phyloP scores from a whole-genome alignment of 768 basidiomycete species.

The Lactarius psammicola region DNA sequence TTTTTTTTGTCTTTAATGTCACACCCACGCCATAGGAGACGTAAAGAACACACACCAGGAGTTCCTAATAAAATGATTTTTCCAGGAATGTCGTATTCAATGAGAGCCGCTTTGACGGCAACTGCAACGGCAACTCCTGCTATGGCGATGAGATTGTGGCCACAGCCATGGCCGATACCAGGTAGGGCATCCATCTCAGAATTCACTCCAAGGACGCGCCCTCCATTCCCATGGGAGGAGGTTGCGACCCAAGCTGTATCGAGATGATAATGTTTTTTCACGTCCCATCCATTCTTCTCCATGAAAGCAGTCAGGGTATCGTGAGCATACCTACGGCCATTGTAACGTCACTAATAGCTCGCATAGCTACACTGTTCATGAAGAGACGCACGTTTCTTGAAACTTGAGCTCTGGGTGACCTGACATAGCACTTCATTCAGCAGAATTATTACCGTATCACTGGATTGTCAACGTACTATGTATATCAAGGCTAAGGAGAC shows the following conservation, averaged over 20 bases:
- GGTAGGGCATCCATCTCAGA: slow-evolving; percentile 60
- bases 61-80: slow-evolving; percentile 74
- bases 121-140: slow-evolving; percentile 69
- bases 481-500: slow-evolving; percentile 66
- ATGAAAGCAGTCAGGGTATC: slow-evolving; percentile 68
- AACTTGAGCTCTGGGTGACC: slow-evolving; percentile 69
- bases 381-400: slow-evolving; percentile 55
- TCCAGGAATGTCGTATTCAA: slow-evolving; percentile 61
- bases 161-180: slow-evolving; percentile 63
- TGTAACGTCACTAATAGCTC: not conserved
- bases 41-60: slow-evolving; percentile 49
- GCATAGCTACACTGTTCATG: not conserved
- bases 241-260: slow-evolving; percentile 76
- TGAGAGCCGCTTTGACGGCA: slow-evolving; percentile 62
- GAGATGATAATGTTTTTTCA: slow-evolving; percentile 58
- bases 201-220: slow-evolving; percentile 72
- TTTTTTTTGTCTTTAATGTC: slow-evolving; percentile 31
- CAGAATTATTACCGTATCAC: not conserved
- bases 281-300: slow-evolving; percentile 60
- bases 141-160: slow-evolving; percentile 82
- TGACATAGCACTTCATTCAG: slow-evolving; percentile 32
- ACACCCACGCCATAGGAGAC: not conserved
- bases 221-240: slow-evolving; percentile 62
- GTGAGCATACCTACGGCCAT: slow-evolving; percentile 58
- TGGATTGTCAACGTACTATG: slow-evolving; percentile 47